Conservation (phyloP, 371 early-diverging fungal species). For the Umbelopsis sp. region DNA sequence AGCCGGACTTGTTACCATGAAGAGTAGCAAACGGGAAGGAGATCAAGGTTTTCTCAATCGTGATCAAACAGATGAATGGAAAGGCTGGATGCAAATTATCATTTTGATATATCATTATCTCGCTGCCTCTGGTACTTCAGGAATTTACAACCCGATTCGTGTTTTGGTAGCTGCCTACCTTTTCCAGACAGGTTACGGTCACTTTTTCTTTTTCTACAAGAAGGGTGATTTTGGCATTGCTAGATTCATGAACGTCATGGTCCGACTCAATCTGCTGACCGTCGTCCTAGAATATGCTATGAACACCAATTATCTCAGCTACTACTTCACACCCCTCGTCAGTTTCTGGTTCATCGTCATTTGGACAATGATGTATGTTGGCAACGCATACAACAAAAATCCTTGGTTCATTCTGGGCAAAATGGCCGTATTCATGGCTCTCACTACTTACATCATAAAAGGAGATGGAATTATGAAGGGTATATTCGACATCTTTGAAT, state of each 20-base stretch:
- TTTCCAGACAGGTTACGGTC: conserved; percentile 84
- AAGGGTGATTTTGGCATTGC: conserved; percentile 67
- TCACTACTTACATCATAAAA: conserved; percentile 46
- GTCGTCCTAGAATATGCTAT: conserved; percentile 66
- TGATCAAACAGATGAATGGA: conserved; percentile 84
- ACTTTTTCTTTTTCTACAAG: conserved; percentile 70
- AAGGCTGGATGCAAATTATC: conserved; percentile 84
- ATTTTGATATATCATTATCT: conserved; percentile 77
- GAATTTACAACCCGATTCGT: conserved; percentile 73
- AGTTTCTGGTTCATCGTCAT: conserved; percentile 72
- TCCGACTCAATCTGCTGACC: conserved; percentile 73
- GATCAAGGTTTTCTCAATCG: conserved; percentile 68
- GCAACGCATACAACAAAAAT: conserved; percentile 47
- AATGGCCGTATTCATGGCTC: conserved; percentile 41
- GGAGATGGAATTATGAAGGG: conserved; percentile 46
- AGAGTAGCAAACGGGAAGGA: conserved; percentile 39
- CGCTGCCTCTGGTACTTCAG: conserved; percentile 65
- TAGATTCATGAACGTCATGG: conserved; percentile 63
- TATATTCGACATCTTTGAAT: conserved; percentile 38
- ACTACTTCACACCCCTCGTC: conserved; percentile 79
- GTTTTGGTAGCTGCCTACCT: conserved; percentile 75
- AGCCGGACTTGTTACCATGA: conserved; percentile 55
- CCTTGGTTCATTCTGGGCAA: conserved; percentile 52
- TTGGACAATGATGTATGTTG: conserved; percentile 67
- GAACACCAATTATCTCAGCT: conserved; percentile 69